These are phyloP conservation scores for Botrytis byssoidea DNA, from an alignment of 2,329 filamentous ascomycete genomes.

Conservation along the genomic window DNA sequence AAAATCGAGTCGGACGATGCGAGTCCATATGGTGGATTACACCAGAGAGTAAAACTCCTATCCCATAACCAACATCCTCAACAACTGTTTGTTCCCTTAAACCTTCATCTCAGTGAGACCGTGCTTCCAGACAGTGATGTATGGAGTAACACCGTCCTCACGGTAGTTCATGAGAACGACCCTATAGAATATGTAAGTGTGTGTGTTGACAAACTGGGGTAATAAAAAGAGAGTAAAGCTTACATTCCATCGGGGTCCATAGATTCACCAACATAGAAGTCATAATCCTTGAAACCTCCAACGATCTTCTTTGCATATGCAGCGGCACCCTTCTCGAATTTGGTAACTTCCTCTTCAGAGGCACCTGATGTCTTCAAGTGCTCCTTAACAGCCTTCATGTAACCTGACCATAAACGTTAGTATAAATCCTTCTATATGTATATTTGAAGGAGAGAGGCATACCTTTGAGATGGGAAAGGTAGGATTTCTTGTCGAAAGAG, in stretches of 20 bases:
- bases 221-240: constrained; percentile 41
- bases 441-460: constrained; percentile 36
- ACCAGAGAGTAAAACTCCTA: background rate
- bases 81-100: constrained; percentile 50
- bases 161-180: constrained; percentile 95
- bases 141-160: constrained; percentile 91
- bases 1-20: constrained; percentile 7
- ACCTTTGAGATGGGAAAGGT: constrained; percentile 84
- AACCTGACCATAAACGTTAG: constrained; percentile 52
- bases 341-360: constrained; percentile 64
- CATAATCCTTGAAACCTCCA: constrained; percentile 90
- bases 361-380: constrained; percentile 62
- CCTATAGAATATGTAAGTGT: constrained; percentile 46
- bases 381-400: constrained; percentile 87
- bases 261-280: constrained; percentile 88
- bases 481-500: constrained; percentile 82
- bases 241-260: constrained; percentile 95
- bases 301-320: constrained; percentile 76
- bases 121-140: constrained; percentile 91
- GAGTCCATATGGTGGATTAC: constrained; percentile 14
- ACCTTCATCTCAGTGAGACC: constrained; percentile 89
- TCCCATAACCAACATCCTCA: constrained; percentile 7
- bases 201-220: constrained; percentile 12
- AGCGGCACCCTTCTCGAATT: constrained; percentile 75
- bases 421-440: background rate